phyloP scores from a whole-genome alignment of 768 basidiomycete species.

The Arthromyces matolae region DNA sequence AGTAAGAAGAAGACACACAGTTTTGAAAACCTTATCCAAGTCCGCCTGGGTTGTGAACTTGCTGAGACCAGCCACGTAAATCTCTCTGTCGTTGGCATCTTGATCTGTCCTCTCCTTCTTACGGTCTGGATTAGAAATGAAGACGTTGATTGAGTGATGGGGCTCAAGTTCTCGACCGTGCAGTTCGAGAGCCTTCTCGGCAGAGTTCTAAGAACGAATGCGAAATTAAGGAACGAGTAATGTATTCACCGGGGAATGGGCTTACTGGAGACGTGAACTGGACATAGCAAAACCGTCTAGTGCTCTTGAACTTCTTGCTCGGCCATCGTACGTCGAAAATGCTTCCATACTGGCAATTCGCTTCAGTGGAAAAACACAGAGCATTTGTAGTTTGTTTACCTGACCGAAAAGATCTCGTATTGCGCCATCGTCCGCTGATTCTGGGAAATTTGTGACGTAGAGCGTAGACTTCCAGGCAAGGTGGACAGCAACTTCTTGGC shows the following conservation, averaged over 20 bases:
- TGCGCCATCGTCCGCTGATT: slow-evolving; percentile 70
- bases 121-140: slow-evolving; percentile 85
- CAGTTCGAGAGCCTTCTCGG: slow-evolving; percentile 74
- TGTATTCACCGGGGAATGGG: slow-evolving; percentile 7
- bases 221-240: not conserved
- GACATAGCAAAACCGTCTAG: slow-evolving; percentile 90
- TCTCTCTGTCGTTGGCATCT: slow-evolving; percentile 75
- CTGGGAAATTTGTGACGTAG: slow-evolving; percentile 95
- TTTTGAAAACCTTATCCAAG: slow-evolving; percentile 72
- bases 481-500: slow-evolving; percentile 77
- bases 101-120: slow-evolving; percentile 90
- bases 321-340: slow-evolving; percentile 98
- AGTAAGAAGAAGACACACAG: slow-evolving; percentile 41
- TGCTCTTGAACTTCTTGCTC: slow-evolving; percentile 91
- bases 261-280: slow-evolving; percentile 84
- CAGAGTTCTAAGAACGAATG: slow-evolving; percentile 46
- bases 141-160: slow-evolving; percentile 66
- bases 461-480: slow-evolving; percentile 92
- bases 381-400: slow-evolving; percentile 39
- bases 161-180: slow-evolving; percentile 74
- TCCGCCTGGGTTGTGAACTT: slow-evolving; percentile 76
- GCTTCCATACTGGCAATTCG: slow-evolving; percentile 65
- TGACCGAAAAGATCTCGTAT: slow-evolving; percentile 76
- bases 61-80: slow-evolving; percentile 86
- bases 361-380: not conserved